phyloP scores from a whole-genome alignment of 1,139 yeast genomes.

The Protomyces inundatus region DNA sequence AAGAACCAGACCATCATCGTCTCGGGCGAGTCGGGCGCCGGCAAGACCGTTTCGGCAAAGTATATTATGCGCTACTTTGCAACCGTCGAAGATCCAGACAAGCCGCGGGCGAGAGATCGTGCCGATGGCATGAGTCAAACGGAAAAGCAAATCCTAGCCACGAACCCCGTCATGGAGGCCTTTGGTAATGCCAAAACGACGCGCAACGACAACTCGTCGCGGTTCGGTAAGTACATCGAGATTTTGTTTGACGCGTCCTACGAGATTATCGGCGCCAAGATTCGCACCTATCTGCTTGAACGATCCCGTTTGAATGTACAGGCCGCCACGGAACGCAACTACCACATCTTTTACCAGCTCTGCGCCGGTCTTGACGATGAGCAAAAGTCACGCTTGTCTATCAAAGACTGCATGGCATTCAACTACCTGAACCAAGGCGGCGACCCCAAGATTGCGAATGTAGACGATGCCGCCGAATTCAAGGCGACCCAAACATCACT shows the following conservation, averaged over 20 bases:
- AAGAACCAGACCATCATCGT: conserved; percentile 93
- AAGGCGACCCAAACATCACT: conserved; percentile 69
- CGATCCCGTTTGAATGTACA: conserved; percentile 92
- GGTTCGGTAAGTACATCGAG: conserved; percentile 94
- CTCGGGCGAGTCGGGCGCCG: conserved; percentile 98
- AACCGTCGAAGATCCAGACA: conserved; percentile 71
- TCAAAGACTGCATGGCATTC: conserved; percentile 58
- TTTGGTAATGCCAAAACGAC: conserved; percentile 98
- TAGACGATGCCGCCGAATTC: conserved; percentile 79
- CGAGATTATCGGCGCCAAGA: conserved; percentile 87
- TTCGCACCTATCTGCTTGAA: conserved; percentile 86
- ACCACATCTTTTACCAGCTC: conserved; percentile 90
- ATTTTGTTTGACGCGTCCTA: conserved; percentile 70
- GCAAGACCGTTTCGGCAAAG: conserved; percentile 95
- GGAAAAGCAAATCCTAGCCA: conserved; percentile 90
- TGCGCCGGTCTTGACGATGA: conserved; percentile 68
- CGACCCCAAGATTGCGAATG: conserved; percentile 61
- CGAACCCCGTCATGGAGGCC: conserved; percentile 97
- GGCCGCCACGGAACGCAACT: conserved; percentile 81
- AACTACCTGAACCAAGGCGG: conserved; percentile 90
- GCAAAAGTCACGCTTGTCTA: conserved; percentile 54
- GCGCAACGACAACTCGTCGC: conserved; percentile 92
- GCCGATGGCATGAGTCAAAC: conserved; percentile 59
- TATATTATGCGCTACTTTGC: conserved; percentile 97
- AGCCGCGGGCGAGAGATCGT: conserved; percentile 35